A percentile compares a stretch with the other conserved stretches of the same genome.
phyloP scores from a whole-genome alignment of 768 basidiomycete species.

The Termitomyces sp. region DNA sequence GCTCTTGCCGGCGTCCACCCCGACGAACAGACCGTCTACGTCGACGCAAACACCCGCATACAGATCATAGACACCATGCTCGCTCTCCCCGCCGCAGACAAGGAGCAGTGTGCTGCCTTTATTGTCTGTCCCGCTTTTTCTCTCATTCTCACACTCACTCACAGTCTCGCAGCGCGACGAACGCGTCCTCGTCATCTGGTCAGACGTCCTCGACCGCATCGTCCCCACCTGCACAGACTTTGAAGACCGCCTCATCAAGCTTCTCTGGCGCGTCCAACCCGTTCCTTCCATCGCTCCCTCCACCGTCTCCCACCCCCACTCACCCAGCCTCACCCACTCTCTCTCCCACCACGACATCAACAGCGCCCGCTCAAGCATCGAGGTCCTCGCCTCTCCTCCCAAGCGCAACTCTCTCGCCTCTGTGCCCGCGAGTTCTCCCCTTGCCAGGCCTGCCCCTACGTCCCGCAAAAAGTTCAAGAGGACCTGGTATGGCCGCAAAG shows the following conservation, averaged over 20 bases:
- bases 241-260: constrained; percentile 74
- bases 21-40: constrained; percentile 57
- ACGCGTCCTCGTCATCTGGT: constrained; percentile 82
- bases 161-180: constrained; percentile 64
- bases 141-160: neutral
- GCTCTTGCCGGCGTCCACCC: constrained; percentile 57
- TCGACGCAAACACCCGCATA: constrained; percentile 82
- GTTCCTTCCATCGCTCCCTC: constrained; percentile 23
- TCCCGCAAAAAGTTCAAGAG: constrained; percentile 24
- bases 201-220: constrained; percentile 74
- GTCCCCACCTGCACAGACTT: constrained; percentile 72
- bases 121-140: constrained; percentile 45
- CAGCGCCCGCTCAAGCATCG: constrained; percentile 10
- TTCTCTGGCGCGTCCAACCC: constrained; percentile 65
- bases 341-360: neutral
- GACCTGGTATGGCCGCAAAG: constrained; percentile 62
- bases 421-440: neutral
- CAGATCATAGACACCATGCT: constrained; percentile 80
- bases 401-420: constrained; percentile 4
- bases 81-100: constrained; percentile 74
- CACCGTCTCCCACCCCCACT: constrained; percentile 13
- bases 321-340: constrained; percentile 22
- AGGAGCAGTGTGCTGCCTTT: constrained; percentile 87
- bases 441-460: neutral
- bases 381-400: neutral